Base-by-base conservation (phyloP, 768 basidiomycete species). In the Boletus rubescentipes region DNA sequence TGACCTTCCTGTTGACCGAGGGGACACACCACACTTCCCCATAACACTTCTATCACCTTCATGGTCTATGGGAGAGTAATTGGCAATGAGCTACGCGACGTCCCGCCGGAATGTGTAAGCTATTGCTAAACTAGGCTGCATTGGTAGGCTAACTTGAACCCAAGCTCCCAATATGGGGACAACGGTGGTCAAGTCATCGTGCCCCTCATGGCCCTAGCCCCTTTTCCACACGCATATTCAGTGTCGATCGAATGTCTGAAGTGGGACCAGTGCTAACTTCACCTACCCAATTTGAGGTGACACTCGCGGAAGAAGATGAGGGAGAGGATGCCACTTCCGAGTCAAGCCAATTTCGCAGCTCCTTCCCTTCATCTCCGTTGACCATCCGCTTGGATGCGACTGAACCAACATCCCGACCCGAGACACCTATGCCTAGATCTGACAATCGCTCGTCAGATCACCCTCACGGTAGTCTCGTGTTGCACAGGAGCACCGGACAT, bases 121-220 rank as follows among this genome's bases (percentile, higher is more conserved):
- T 43, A 7, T 49, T 42, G 36, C 44, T 49, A 18, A 47, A 31
- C 18, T 10, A 16, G 16, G 30, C 34, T 51, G 18, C 20, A 12
- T 43, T 29, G 29, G 26, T 36, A 41, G 40, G 42, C 54, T 67
- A 39, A 65, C 50, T 32, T 34, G 32, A 15, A 32, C 36, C 26
- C 46, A 61, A 69, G 68, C 55, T 72, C 31, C 63, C 67, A 15
- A 53, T 69, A 51, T 72, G 70, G 70, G 70, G 70, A 53, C 66
- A 68, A 49, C 63, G 68, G 31, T 69, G 68, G 68, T 49, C 61
- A 30, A 49, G 57, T 15, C 55, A 63, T 50, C 60, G 55, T 57
- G 38, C 37, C 50, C 61, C 68, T 45, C 57, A 46, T 34, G 63
- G 68, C 15, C 65, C 68, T 30, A 70, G 68, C 34, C 41, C 58